Percentiles rank a stretch among this genome's conserved stretches.
phyloP scores from a whole-genome alignment of 2,329 filamentous ascomycete species.

The Chrysoporthe cubensis region DNA sequence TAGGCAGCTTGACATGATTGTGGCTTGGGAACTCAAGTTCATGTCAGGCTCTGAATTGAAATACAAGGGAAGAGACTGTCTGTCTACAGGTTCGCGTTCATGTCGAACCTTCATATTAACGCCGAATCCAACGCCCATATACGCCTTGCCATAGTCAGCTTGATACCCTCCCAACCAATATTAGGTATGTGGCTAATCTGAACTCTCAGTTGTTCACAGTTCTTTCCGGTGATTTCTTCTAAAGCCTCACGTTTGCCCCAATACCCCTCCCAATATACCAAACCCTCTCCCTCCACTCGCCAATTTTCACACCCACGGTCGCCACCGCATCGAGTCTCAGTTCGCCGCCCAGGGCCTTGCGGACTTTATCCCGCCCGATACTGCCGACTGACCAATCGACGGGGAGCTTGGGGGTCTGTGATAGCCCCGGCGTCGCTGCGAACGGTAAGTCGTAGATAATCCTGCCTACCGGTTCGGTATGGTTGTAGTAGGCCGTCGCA shows the following conservation, averaged over 20 bases:
- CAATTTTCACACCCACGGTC: conserved; percentile 73
- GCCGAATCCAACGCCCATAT: background rate
- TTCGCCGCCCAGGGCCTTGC: conserved; percentile 76
- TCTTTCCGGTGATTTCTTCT: background rate
- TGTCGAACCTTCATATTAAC: background rate
- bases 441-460: conserved; percentile 79
- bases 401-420: conserved; percentile 74
- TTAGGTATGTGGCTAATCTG: background rate
- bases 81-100: background rate
- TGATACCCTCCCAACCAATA: background rate
- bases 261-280: conserved; percentile 74
- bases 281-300: conserved; percentile 73
- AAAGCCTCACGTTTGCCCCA: conserved; percentile 65
- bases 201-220: conserved; percentile 6
- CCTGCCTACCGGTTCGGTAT: conserved; percentile 74
- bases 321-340: conserved; percentile 81
- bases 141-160: conserved; percentile 2
- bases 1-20: background rate
- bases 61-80: background rate
- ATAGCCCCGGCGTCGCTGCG: conserved; percentile 73
- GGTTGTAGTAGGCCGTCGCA: conserved; percentile 84
- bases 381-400: conserved; percentile 78
- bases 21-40: background rate
- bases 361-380: conserved; percentile 75
- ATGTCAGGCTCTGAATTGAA: background rate